A percentile compares a stretch with the other conserved stretches of the same genome.
phyloP scores from a whole-genome alignment of 306 rosid genomes.

The Fagus sylvatica region DNA sequence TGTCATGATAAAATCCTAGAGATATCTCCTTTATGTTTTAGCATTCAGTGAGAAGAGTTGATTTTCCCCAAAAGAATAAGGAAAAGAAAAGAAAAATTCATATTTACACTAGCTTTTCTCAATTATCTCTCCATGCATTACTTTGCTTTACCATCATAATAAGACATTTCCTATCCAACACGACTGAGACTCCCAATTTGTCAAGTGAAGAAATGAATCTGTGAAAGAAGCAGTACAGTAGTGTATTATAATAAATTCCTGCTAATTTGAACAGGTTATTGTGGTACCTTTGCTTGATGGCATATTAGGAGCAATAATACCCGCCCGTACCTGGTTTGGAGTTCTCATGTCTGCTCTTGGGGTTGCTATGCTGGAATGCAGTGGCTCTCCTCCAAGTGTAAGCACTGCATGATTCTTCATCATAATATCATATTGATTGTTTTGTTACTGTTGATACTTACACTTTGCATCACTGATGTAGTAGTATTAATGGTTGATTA shows the following conservation, averaged over 20 bases:
- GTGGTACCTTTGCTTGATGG: slow-evolving; percentile 88
- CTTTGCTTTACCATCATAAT: not conserved
- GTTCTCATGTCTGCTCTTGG: slow-evolving; percentile 60
- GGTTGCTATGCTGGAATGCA: slow-evolving; percentile 74
- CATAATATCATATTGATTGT: not conserved
- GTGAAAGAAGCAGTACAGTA: not conserved
- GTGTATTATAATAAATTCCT: slow-evolving; percentile 17
- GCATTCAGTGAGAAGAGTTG: not conserved
- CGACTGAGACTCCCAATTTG: not conserved
- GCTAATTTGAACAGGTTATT: slow-evolving; percentile 53
- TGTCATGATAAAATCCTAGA: not conserved
- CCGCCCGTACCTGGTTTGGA: slow-evolving; percentile 78
- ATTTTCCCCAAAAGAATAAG: not conserved
- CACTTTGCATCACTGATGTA: no score
- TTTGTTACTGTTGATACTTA: not conserved
- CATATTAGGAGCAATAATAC: slow-evolving; percentile 59
- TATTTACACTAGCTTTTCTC: not conserved
- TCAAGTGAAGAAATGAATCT: not conserved
- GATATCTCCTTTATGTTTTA: not conserved
- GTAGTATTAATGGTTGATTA: not conserved
- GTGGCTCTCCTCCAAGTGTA: slow-evolving; percentile 77
- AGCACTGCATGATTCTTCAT: slow-evolving; percentile 2
- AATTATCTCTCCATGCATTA: not conserved
- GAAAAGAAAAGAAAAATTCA: no score
- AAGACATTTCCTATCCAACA: not conserved